These are phyloP conservation scores for Suillus plorans DNA, from an alignment of 768 basidiomycete species.

Conservation along the genomic window DNA sequence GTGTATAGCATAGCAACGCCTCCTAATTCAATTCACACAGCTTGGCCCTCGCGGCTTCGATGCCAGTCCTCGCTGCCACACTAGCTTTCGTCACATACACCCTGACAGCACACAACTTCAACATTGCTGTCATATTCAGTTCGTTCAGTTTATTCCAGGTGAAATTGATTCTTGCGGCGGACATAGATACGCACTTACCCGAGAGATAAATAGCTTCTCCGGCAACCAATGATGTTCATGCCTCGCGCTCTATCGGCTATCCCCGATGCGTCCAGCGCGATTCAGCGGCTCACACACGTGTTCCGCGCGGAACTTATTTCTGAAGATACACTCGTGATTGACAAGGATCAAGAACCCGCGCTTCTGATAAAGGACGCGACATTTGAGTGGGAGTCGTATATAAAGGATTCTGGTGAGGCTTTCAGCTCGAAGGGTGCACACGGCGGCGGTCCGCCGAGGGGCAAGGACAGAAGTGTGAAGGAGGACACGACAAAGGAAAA, in stretches of 20 bases:
- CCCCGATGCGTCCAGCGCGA: conserved; percentile 63
- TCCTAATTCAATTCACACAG: neutral
- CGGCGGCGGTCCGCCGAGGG: conserved; percentile 4
- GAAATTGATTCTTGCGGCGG: conserved; percentile 6
- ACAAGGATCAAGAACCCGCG: conserved; percentile 46
- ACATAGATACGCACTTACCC: neutral
- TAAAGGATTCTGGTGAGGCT: conserved; percentile 7
- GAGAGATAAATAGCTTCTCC: conserved; percentile 44
- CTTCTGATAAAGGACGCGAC: conserved; percentile 52
- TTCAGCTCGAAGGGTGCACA: conserved; percentile 1
- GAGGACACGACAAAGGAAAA: conserved; percentile 11
- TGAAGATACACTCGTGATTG: conserved; percentile 41
- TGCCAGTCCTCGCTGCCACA: conserved; percentile 65
- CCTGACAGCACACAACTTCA: conserved; percentile 49
- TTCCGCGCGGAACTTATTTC: conserved; percentile 50
- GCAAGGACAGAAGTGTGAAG: neutral
- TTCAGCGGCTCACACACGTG: conserved; percentile 48
- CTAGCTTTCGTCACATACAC: conserved; percentile 69
- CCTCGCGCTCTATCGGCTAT: conserved; percentile 61
- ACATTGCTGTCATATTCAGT: conserved; percentile 68
- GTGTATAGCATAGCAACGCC: neutral
- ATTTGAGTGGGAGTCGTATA: conserved; percentile 60
- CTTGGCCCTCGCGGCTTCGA: conserved; percentile 49
- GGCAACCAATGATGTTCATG: conserved; percentile 69
- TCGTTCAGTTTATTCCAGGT: conserved; percentile 63